A percentile compares a stretch with the other conserved stretches of the same genome.
Conservation (phyloP, 176 grass and related monocot genomes). For the Stipa capillata region DNA sequence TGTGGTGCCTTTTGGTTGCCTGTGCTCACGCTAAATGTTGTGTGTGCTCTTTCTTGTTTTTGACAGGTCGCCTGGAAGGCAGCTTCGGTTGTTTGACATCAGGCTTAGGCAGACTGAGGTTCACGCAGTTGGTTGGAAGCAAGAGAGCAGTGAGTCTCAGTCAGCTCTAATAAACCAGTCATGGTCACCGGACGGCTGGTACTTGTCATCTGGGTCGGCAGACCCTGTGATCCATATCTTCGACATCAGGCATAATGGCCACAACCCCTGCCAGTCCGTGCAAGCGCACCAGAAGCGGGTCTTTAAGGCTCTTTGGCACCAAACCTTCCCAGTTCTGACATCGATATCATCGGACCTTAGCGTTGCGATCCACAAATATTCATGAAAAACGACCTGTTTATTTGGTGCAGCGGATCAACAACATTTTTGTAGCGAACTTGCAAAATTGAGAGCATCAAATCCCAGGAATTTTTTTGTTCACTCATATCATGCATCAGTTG, state of each 20-base stretch:
- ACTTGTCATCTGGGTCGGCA: constrained; percentile 70
- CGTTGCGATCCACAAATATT: constrained; percentile 74
- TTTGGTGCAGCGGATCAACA: background rate
- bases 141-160: constrained; percentile 83
- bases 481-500: background rate
- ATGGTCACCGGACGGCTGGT: constrained; percentile 88
- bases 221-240: constrained; percentile 93
- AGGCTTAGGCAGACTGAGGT: constrained; percentile 75
- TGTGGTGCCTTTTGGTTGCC: background rate
- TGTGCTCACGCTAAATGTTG: background rate
- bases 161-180: constrained; percentile 95
- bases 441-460: background rate
- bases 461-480: background rate
- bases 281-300: constrained; percentile 87
- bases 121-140: constrained; percentile 88
- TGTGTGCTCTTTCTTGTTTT: constrained; percentile 16
- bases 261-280: constrained; percentile 70
- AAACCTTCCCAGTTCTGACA: constrained; percentile 57
- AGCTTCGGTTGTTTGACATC: constrained; percentile 76
- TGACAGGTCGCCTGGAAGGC: constrained; percentile 60
- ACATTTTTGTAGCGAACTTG: background rate
- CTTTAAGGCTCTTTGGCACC: constrained; percentile 97
- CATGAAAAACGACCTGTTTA: background rate
- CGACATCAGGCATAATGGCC: constrained; percentile 62
- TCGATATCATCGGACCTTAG: constrained; percentile 97